Evolutionary conservation across 768 basidiomycete genomes (phyloP), one percentile per base, ranked within the genome.

Genomic region (Baorangia bicolor): DNA sequence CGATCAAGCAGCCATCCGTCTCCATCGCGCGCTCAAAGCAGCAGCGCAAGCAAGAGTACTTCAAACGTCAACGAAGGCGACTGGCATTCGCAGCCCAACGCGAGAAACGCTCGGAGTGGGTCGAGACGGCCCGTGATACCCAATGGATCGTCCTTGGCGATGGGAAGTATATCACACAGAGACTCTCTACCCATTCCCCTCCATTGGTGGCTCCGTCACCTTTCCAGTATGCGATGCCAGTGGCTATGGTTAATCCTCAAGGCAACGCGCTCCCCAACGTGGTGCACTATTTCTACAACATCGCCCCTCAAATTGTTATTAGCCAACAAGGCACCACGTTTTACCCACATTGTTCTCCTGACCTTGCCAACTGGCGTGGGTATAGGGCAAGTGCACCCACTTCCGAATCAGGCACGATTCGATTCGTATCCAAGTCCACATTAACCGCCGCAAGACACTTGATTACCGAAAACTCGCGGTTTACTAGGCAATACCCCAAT

Each of bases 101-200:
- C 49, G 40, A 60, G 52, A 69, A 55, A 43, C 68, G 69, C 23
- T 66, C 64, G 10, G 53, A 61, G 45, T 75, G 75, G 74, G 65
- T 65, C 18, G 59, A 64, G 42, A 70, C 64, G 1, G 76, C 76
- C 25, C 54, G 43, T 37, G 76, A 76, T 57, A 77, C 76, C 6
- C 69, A 69, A 43, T 59, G 58, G 47, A 73, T 77, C 46, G 67
- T 75, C 51, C 65, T 74, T 52, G 76, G 74, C 18, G 69, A 75
- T 66, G 76, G 76, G 60, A 67, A 74, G 69, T 77, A 77, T 66
- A 63, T 66, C 51, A 68, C 72, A 59, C 71, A 71, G 56, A 60
- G 43, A 42, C 45, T 55, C 21, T 47, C 59, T n/a, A 45, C 56
- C 40, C 44, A 51, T 44, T 33, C 54, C 41, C 23, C 48, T 33